These are phyloP conservation scores for Fraxinus dipetala DNA, from an alignment of 305 asterid species.

Conservation along the genomic window DNA sequence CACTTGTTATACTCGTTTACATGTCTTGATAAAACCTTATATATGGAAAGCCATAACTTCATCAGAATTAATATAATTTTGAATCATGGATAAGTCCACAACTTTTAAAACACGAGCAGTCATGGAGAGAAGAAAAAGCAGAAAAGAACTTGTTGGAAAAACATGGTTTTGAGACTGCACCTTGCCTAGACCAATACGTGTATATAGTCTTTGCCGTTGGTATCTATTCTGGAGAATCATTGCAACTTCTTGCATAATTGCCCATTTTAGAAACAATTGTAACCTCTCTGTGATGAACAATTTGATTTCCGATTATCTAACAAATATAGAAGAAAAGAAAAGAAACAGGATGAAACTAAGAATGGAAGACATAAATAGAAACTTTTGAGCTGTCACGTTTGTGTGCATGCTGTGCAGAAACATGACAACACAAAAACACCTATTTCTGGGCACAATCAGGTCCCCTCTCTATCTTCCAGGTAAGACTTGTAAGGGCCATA, in stretches of 20 bases:
- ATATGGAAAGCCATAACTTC: neutral
- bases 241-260: conserved; percentile 95
- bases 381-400: conserved; percentile 6
- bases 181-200: conserved; percentile 98
- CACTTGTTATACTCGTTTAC: too few species aligned
- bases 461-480: conserved; percentile 89
- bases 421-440: conserved; percentile 38
- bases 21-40: neutral
- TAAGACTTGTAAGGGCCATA: conserved; percentile 96
- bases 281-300: conserved; percentile 65
- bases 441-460: conserved; percentile 83
- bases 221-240: conserved; percentile 96
- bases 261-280: conserved; percentile 82
- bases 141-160: conserved; percentile 3
- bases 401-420: conserved; percentile 7
- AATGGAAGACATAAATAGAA: conserved; percentile 10
- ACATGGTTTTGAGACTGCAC: conserved; percentile 29
- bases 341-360: conserved; percentile 5
- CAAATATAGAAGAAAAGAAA: conserved; percentile 2
- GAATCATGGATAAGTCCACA: neutral
- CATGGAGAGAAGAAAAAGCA: neutral
- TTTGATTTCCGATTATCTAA: conserved; percentile 18
- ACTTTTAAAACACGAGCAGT: too few species aligned
- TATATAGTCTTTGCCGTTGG: conserved; percentile 92
- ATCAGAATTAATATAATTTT: neutral